Evolutionary conservation across 2,329 filamentous ascomycete species (phyloP), one percentile per base, ranked within the genome.

Genomic region (Fonsecaea multimorphosa): DNA sequence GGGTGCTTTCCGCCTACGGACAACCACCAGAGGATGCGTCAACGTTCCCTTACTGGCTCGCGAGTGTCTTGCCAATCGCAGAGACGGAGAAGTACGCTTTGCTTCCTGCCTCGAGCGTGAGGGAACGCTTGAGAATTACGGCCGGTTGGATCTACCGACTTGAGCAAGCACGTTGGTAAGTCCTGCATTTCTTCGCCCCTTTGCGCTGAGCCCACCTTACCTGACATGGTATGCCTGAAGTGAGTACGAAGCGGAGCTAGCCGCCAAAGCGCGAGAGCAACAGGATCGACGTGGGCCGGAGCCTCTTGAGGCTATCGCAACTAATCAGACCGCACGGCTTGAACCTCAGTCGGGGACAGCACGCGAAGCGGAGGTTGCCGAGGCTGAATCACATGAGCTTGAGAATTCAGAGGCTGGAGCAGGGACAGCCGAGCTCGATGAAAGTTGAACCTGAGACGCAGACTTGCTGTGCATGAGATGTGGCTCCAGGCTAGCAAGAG

Each of bases 41-140:
- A 2, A 76, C 87, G 1, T 95, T 97, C 71, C 91, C 93, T 0
- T 97, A 93, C 84, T 97, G 93, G 93, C 90, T 97, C 71, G 93
- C 91, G 9, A 91, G 87, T 73, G 88, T 95, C 22, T 78, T 96
- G 12, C 92, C 92, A 0, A 87, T 95, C 40, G 84, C 86, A 14
- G 91, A 95, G 29, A 81, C 87, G 31, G 90, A 95, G 72, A 96
- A 94, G 75, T 96, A 96, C 71, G 83, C 85, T 12, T 79, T 97
- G 22, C 79, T 97, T 14, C 83, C 83, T 12, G 90, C 89, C 4
- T 88, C 84, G 2, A 94, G 91, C 70, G 92, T 96, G 3, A 84
- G 93, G 66, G 88, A 93, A 73, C 83, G 93, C 63, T 78, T 97
- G 62, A 96, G 96, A 80, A 89, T 96, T 57, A 92, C 91, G 67